Base-by-base conservation (phyloP, 2,329 filamentous ascomycete genomes). In the Penicillium sp. region DNA sequence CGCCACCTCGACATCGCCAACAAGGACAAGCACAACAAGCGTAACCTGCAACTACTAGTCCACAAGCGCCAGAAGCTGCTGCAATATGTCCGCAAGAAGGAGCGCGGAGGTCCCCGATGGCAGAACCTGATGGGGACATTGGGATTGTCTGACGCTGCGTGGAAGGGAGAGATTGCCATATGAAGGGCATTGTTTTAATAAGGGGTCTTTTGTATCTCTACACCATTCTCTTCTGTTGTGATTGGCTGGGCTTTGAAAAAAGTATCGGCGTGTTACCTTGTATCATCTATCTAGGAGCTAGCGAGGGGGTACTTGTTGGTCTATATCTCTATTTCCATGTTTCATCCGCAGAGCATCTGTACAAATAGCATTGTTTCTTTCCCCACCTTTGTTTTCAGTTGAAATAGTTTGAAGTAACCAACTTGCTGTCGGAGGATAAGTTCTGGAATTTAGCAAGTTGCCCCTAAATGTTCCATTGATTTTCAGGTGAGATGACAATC, bases 1-100 rank as follows among this genome's bases (percentile, higher is more conserved):
- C 82, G 89, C 64, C 86, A 88, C 62, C 76, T 96, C 50, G 82
- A 88, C 68, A 81, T 79, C 40, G 83, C 85, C 64, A 90, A 89
- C 73, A 91, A 88, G 72, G 94, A 99, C 72, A 96, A 95, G 80
- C 85, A 91, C 72, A 97, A 97, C 78, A 96, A 95, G 84, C 83
- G 92, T 58, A 96, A 96, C 75, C 71, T 99, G 72, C 82, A 91
- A 62, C 68, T 96, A 59, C 79, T 99, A 69, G 88, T 96, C 51
- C 94, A 99, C 75, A 87, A 86, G 73, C 82, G 94, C 71, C 93
- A 97, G 76, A 96, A 90, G 80, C 77, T 96, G 62, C 76, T 99
- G 69, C 84, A 83, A 65, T 99, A 99, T 75, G 80, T 99, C 80
- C 83, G 92, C 76, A 83, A 81, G 66, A 96, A 92, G 79, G 95